Evolutionary conservation across 768 basidiomycete genomes (phyloP).

Genomic region (Boletus eberwhitei): DNA sequence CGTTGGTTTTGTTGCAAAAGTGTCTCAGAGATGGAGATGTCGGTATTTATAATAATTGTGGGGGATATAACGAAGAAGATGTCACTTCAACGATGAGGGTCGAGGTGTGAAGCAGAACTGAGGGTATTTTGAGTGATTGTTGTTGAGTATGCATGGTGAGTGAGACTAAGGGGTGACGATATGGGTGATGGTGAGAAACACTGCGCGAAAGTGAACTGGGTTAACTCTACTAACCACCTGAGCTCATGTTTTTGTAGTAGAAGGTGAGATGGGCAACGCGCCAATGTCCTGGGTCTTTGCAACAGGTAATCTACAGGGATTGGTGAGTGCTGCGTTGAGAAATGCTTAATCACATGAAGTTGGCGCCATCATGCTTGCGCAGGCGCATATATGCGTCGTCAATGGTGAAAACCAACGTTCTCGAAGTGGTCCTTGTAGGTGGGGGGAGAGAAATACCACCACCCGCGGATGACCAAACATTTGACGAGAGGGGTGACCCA

Average conservation of each 20-base stretch:
- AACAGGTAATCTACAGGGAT: conserved; percentile 9
- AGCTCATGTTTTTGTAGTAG: conserved; percentile 16
- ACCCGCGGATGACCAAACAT: neutral
- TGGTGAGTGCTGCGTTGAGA: conserved; percentile 4
- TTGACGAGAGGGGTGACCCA: neutral
- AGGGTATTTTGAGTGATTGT: neutral
- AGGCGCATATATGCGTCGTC: neutral
- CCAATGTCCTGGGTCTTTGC: conserved; percentile 12
- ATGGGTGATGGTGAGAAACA: neutral
- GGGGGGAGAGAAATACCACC: neutral
- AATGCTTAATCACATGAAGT: neutral
- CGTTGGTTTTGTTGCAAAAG: neutral
- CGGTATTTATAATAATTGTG: neutral
- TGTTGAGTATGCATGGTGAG: neutral
- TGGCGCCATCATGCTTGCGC: neutral
- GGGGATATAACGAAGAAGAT: neutral
- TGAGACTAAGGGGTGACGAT: neutral
- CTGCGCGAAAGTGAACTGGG: neutral
- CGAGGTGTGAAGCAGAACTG: too few species aligned
- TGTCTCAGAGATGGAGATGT: neutral
- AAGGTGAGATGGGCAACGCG: conserved; percentile 10
- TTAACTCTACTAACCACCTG: neutral
- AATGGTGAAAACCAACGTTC: neutral
- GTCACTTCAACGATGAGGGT: neutral
- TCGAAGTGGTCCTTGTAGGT: neutral